Evolutionary conservation across 352 stramenopile species (phyloP), one percentile per base, ranked within the genome.

Genomic region (Phytophthora sansomeana): DNA sequence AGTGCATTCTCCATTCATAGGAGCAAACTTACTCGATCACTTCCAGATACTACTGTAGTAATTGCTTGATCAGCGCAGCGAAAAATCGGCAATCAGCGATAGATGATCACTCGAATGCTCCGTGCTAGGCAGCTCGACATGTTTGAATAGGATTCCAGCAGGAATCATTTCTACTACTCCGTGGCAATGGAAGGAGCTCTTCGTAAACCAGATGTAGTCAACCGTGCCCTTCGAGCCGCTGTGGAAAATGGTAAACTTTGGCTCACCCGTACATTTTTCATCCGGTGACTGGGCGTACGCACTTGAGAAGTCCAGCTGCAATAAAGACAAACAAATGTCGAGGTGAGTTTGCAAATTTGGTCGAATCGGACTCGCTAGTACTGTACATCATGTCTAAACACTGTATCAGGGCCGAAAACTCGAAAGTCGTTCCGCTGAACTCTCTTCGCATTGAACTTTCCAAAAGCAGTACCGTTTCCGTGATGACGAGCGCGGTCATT

Each of bases 191-290:
- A 89, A 21, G 7, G 74, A 77, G 53, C 67, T 69, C 1, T 35
- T 61, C 26, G 81, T 78, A 69, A 76, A 90, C 83, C 83, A 92
- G 38, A 92, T 77, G 69, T 92, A 92, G 74, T 92, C 83, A 29
- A 92, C 83, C 5, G 83, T 72, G 24, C 55, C 66, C 42, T 90
- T 90, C 36, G 75, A 80, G 35, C 72, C 67, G 14, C 68, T 77
- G 58, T 92, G 83, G 62, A 89, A 90, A 29, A 81, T 89, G 54
- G 83, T 92, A 48, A 87, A 90, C 70, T 89, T 88, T 13, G 83
- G 83, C 46, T 92, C 83, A 16, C 83, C 83, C 5, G 81, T 92
- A 54, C 71, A 79, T 4, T 42, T 24, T 8, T 69, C 44, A 38
- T 80, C 79, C 3, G 83, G 83, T 10, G 47, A 57, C 44, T 92